phyloP scores from a whole-genome alignment of 2,329 filamentous ascomycete genomes.

The Alternaria panax region DNA sequence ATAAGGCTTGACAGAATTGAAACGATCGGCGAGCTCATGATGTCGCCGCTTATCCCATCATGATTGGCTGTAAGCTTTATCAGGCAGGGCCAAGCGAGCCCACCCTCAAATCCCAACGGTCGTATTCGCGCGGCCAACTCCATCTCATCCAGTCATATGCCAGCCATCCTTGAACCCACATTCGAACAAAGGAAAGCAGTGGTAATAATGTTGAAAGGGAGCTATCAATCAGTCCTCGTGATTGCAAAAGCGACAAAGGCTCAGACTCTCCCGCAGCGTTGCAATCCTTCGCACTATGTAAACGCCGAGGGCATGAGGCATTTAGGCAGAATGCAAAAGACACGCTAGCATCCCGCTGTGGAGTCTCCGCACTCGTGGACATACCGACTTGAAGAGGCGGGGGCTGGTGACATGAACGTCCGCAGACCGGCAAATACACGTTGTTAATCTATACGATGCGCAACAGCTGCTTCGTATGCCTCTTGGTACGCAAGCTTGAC shows the following conservation, averaged over 20 bases:
- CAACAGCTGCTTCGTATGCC: not conserved
- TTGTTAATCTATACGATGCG: not conserved
- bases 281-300: not conserved
- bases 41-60: not conserved
- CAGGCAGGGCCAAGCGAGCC: not conserved
- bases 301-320: not conserved
- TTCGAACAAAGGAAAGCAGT: not conserved
- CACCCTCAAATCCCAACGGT: not conserved
- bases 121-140: not conserved
- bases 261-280: not conserved
- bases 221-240: no score
- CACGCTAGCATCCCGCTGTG: slow-evolving; percentile 10
- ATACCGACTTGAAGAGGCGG: not conserved
- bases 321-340: slow-evolving; percentile 8
- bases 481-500: not conserved
- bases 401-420: slow-evolving; percentile 1
- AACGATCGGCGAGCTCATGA: not conserved
- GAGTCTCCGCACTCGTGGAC: slow-evolving; percentile 6
- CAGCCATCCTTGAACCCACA: not conserved
- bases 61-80: not conserved
- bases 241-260: not conserved
- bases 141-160: not conserved
- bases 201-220: not conserved
- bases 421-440: slow-evolving; percentile 6
- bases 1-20: not conserved